Base-by-base conservation (phyloP, 306 rosid genomes). In the Medicago truncatula region DNA sequence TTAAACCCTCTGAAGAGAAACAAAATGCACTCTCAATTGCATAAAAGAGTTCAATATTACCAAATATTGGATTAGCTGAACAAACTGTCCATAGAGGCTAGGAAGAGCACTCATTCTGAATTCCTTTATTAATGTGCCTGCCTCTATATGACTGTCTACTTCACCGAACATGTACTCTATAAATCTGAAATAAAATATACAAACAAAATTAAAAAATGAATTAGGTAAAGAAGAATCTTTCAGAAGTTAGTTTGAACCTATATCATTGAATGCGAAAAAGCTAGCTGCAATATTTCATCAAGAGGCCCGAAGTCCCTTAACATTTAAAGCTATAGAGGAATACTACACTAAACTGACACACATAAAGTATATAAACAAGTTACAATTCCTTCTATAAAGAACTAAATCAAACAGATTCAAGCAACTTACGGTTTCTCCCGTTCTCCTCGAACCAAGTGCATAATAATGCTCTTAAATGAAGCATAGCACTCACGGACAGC, bases 401-500 rank as follows among this genome's bases (percentile, higher is more conserved):
- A 70, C 60, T 23, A 39, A 79, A 65, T n/a, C 71, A 70, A 75
- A 49, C 44, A 49, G 70, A 57, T 31, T 50, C 46, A 76, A 44
- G n/a, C 64, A 70, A 85, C 99, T 74, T 86, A 96, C 99, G 11
- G 47, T 80, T 62, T 92, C 82, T 96, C 99, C 4, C 82, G 88
- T 1, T 11, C 40, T 41, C 99, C 99, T 84, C 86, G 91, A 88
- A 92, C 98, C 88, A 96, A 80, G 59, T 21, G 75, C 64, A 67
- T 89, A 36, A 96, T 96, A 75, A 96, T 88, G 89, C 90, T 92
- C 87, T 77, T 90, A 78, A 96, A 89, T 64, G 97, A 92, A 52
- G 99, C 98, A 87, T 90, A 96, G 84, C 98, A 90, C 88, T 96
- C 99, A 78, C 90, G 87, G 66, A 96, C 92, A 80, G 99, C 99